Percentiles rank a stretch among this genome's conserved stretches.
Conservation (phyloP, 441 rosid genomes). For the Syzygium syzygioides region DNA sequence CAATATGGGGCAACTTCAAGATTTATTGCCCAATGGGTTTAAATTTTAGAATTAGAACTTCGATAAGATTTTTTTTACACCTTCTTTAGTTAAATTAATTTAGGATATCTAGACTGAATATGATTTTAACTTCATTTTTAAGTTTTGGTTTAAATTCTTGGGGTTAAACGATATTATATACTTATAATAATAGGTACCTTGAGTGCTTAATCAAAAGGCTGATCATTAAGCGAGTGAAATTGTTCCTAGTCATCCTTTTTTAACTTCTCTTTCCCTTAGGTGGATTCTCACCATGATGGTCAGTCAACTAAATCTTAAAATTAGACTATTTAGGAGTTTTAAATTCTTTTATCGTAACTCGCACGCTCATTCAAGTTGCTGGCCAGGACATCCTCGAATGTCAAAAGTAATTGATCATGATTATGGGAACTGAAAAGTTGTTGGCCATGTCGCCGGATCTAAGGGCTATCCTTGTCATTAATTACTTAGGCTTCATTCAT, state of each 20-base stretch:
- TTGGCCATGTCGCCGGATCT: not conserved
- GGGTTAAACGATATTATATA: not conserved
- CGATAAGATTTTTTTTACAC: not conserved
- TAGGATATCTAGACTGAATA: not conserved
- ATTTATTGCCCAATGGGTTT: not conserved
- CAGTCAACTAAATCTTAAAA: not conserved
- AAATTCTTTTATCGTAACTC: not conserved
- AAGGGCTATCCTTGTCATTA: not conserved
- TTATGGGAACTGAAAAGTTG: not conserved
- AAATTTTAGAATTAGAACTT: not conserved
- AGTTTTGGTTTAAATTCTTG: not conserved
- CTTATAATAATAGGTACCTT: not conserved
- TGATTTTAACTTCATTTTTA: not conserved
- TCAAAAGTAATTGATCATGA: not conserved
- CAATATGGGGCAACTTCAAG: not conserved
- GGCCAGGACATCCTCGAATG: not conserved
- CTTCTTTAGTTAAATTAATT: not conserved
- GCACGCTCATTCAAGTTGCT: not conserved
- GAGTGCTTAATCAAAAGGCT: not conserved
- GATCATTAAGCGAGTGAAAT: not conserved
- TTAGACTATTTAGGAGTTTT: not conserved
- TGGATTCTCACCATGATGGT: not conserved
- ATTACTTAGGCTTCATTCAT: not conserved
- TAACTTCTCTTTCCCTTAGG: not conserved
- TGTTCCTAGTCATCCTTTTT: not conserved